Conservation (phyloP, 2,329 filamentous ascomycete species). For the Fusarium sp. region DNA sequence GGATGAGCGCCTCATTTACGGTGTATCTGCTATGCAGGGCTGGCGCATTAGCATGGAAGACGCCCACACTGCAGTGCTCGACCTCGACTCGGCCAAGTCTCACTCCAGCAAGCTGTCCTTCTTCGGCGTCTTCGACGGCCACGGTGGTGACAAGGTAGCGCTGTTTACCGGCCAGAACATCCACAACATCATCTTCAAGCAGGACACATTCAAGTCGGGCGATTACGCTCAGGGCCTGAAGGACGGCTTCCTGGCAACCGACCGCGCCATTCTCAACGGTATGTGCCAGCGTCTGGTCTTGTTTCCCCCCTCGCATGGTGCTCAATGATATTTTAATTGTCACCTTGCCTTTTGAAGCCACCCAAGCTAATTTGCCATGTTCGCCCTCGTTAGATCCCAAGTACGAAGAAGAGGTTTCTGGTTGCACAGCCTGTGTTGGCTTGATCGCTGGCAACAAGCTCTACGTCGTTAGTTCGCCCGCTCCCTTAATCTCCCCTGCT, state of each 20-base stretch:
- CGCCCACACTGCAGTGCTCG: slow-evolving; percentile 88
- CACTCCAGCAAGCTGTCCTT: slow-evolving; percentile 85
- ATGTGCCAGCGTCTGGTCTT: slow-evolving; percentile 50
- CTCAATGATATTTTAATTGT: neutral
- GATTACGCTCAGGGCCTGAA: slow-evolving; percentile 96
- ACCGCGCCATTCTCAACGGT: slow-evolving; percentile 96
- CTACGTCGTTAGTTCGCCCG: slow-evolving; percentile 80
- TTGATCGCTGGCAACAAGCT: slow-evolving; percentile 92
- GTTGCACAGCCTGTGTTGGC: slow-evolving; percentile 94
- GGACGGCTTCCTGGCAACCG: slow-evolving; percentile 96
- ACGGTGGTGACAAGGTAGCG: slow-evolving; percentile 96
- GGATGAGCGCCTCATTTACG: slow-evolving; percentile 93
- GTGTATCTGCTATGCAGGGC: slow-evolving; percentile 98
- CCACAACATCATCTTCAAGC: slow-evolving; percentile 93
- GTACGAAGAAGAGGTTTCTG: slow-evolving; percentile 98
- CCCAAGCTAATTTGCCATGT: slow-evolving; percentile 32
- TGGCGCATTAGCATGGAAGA: slow-evolving; percentile 99
- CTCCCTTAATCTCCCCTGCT: slow-evolving; percentile 26
- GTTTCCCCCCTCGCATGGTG: slow-evolving; percentile 21
- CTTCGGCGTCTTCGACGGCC: slow-evolving; percentile 98
- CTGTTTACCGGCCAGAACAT: slow-evolving; percentile 92
- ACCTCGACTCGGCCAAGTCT: slow-evolving; percentile 76
- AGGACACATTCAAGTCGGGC: slow-evolving; percentile 90
- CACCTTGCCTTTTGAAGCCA: slow-evolving; percentile 1
- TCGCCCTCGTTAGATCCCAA: slow-evolving; percentile 77